These are phyloP conservation scores for Coemansia sp. DNA, from an alignment of 192 early-diverging fungal genomes.

Conservation along the genomic window DNA sequence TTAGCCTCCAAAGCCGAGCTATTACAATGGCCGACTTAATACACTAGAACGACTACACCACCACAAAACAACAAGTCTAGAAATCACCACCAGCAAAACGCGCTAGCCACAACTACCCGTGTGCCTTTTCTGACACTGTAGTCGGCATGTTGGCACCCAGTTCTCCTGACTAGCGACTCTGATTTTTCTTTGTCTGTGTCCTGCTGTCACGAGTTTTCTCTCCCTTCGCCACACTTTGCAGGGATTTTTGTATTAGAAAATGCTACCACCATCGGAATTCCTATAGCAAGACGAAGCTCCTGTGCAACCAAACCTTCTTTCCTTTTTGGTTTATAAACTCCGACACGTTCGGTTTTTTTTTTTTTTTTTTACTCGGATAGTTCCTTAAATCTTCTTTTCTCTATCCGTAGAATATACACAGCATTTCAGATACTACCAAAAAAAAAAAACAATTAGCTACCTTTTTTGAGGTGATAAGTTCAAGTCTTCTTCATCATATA, in stretches of 20 bases:
- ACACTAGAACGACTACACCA: background rate
- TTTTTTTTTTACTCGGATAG: background rate
- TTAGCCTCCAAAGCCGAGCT: background rate
- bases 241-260: background rate
- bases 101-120: background rate
- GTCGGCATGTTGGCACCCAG: background rate
- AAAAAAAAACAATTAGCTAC: background rate
- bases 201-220: background rate
- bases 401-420: background rate
- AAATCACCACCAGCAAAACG: conserved; percentile 2
- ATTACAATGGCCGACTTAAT: background rate
- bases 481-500: background rate
- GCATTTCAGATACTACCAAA: conserved; percentile 9
- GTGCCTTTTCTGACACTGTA: background rate
- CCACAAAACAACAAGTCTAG: conserved; percentile 4
- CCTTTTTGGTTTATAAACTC: conserved; percentile 7
- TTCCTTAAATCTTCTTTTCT: background rate
- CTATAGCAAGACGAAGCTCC: conserved; percentile 8
- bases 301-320: conserved; percentile 1
- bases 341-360: background rate
- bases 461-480: background rate
- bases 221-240: background rate
- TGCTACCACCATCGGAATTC: conserved; percentile 10
- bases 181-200: background rate
- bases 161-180: background rate